Conservation (phyloP, 306 rosid genomes). For the Mimosa pudica region DNA sequence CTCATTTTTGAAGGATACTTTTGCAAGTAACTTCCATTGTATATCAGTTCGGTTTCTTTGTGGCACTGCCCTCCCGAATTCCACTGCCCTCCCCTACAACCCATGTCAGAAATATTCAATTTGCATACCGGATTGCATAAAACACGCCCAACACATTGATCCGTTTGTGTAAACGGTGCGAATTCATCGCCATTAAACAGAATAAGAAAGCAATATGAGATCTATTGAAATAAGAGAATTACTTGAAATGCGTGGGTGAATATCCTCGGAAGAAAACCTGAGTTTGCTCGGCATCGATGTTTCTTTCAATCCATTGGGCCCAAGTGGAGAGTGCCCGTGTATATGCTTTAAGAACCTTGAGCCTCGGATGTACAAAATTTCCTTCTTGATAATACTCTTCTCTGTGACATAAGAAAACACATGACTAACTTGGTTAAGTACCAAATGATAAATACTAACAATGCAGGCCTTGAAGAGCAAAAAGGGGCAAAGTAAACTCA, state of each 20-base stretch:
- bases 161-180: neutral
- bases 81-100: slow-evolving; percentile 93
- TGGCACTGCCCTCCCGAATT: slow-evolving; percentile 94
- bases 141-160: neutral
- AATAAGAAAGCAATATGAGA: neutral
- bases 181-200: neutral
- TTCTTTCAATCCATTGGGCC: slow-evolving; percentile 77
- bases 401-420: slow-evolving; percentile 43
- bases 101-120: slow-evolving; percentile 25
- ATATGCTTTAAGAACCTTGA: slow-evolving; percentile 79
- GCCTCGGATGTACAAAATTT: slow-evolving; percentile 65
- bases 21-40: slow-evolving; percentile 47
- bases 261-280: slow-evolving; percentile 90
- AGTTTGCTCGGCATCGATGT: slow-evolving; percentile 64
- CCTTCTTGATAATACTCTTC: slow-evolving; percentile 98
- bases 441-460: neutral
- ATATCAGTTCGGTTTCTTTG: slow-evolving; percentile 78
- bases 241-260: slow-evolving; percentile 94
- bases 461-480: slow-evolving; percentile 10
- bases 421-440: slow-evolving; percentile 9
- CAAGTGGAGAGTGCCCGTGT: slow-evolving; percentile 85
- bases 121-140: neutral
- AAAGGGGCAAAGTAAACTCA: slow-evolving; percentile 33
- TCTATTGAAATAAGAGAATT: slow-evolving; percentile 9
- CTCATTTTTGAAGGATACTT: slow-evolving; percentile 87